phyloP scores from a whole-genome alignment of 192 early-diverging fungal species.

The Backusella parvicylindrica region DNA sequence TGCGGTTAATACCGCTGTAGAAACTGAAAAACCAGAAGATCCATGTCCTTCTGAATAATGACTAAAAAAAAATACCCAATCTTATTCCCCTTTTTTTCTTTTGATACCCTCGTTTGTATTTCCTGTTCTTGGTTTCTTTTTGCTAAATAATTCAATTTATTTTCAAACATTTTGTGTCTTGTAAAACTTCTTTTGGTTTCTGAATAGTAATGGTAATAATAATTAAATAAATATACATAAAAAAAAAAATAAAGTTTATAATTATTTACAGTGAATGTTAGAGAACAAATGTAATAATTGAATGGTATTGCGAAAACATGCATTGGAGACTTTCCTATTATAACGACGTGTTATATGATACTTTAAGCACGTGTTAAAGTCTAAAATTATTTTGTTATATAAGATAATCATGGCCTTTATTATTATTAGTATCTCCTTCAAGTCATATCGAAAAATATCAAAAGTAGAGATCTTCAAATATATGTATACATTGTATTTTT shows the following conservation, averaged over 20 bases:
- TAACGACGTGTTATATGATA: not conserved
- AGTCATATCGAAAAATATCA: too few relatives aligned
- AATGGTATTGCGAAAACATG: not conserved
- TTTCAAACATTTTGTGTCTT: not conserved
- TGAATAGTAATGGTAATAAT: not conserved
- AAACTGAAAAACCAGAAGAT: not conserved
- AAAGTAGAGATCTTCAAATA: not conserved
- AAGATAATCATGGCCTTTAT: not conserved
- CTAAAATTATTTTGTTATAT: not conserved
- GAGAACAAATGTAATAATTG: not conserved
- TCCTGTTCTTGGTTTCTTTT: conserved; percentile 1
- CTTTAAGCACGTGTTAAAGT: not conserved
- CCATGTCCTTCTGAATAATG: not conserved
- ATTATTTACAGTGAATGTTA: not conserved
- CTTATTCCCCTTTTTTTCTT: not conserved
- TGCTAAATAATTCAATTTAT: not conserved
- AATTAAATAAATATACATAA: not conserved
- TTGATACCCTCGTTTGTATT: not conserved
- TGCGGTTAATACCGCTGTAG: not conserved
- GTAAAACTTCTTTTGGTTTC: not conserved
- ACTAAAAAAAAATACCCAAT: conserved; percentile 12
- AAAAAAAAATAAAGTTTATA: not conserved
- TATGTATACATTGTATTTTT: not conserved
- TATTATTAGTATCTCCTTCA: not conserved
- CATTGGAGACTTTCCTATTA: not conserved